Base-by-base conservation (phyloP, 768 basidiomycete genomes). In the Leccinum uliginosum region DNA sequence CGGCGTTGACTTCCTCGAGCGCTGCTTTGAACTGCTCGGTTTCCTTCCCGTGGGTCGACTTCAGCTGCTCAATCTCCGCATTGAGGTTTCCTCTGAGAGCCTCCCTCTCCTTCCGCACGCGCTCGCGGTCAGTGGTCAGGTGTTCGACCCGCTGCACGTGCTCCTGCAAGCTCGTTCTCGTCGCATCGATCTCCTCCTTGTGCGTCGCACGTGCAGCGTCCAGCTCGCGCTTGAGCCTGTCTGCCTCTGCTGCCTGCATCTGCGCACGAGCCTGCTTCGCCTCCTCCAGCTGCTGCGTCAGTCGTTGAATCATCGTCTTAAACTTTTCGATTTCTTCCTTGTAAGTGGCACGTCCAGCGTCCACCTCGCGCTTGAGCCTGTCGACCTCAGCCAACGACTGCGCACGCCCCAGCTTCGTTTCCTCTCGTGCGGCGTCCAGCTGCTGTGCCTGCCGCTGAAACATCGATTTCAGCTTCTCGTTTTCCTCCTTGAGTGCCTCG, bases 1-100 rank as follows among this genome's bases (percentile, higher is more conserved):
- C 66, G 4, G 48, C 43, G 32, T 65, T 65, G 21, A 68, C 61
- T 43, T 68, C 65, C n/a, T 68, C 63, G 44, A 76, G 59, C 1
- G 70, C 54, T 4, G 19, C 30, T 32, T 61, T 63, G 15, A 57
- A 56, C 32, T 62, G 49, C 1, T 67, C 61, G 1, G 24, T 50
- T 12, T 70, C 62, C 32, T 58, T 62, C 14, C 57, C 50, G 14
- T 61, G 51, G 26, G 53, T 23, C 32, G n/a, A 1, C 32, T 60
- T 65, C 7, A 72, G 38, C 24, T 51, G 63, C 11, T 66, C 67
- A 34, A 68, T 61, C 51, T 73, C 66, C 26, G 51, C 51, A 24
- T n/a, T 52, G 32, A 69, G 51, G n/a, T 14, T 58, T 3, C 46
- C 50, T 17, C 43, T 59, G n/a, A 58, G 6, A 9, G 56, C 48